Conservation (phyloP, 140 eudicot species). For the Stevia rebaudiana region DNA sequence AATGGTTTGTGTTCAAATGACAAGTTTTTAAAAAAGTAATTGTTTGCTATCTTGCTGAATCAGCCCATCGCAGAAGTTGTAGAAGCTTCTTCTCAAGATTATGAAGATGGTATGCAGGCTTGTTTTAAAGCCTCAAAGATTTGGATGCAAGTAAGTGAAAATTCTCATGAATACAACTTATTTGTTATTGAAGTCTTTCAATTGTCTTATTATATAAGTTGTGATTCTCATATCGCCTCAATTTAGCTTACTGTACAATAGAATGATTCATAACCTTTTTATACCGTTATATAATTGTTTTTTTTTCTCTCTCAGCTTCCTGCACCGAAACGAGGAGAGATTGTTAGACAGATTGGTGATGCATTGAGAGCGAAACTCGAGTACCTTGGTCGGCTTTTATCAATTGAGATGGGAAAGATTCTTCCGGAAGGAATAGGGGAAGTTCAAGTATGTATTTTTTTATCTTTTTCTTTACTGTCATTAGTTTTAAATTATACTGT, state of each 20-base stretch:
- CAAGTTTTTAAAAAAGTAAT: conserved; percentile 7
- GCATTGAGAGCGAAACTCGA: conserved; percentile 77
- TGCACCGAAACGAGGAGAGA: conserved; percentile 94
- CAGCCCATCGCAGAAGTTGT: conserved; percentile 84
- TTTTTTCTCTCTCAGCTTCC: conserved; percentile 49
- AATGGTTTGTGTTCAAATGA: background rate
- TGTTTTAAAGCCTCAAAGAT: conserved; percentile 67
- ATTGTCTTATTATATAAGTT: background rate
- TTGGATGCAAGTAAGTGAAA: conserved; percentile 80
- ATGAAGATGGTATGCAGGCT: conserved; percentile 75
- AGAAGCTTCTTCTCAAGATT: conserved; percentile 70
- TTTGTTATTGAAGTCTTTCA: conserved; percentile 5
- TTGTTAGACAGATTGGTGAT: conserved; percentile 94
- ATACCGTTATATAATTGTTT: background rate
- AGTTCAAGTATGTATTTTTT: conserved; percentile 68
- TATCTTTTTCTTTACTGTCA: background rate
- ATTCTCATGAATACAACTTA: background rate
- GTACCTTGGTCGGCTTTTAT: conserved; percentile 81
- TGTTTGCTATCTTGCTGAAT: conserved; percentile 19
- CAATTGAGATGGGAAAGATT: conserved; percentile 97
- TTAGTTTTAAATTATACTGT: background rate
- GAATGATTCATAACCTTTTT: background rate
- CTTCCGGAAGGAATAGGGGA: conserved; percentile 99
- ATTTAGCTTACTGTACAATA: background rate
- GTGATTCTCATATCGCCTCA: background rate